Base-by-base conservation (phyloP, 768 basidiomycete genomes). In the Nevesoporus exiguus region DNA sequence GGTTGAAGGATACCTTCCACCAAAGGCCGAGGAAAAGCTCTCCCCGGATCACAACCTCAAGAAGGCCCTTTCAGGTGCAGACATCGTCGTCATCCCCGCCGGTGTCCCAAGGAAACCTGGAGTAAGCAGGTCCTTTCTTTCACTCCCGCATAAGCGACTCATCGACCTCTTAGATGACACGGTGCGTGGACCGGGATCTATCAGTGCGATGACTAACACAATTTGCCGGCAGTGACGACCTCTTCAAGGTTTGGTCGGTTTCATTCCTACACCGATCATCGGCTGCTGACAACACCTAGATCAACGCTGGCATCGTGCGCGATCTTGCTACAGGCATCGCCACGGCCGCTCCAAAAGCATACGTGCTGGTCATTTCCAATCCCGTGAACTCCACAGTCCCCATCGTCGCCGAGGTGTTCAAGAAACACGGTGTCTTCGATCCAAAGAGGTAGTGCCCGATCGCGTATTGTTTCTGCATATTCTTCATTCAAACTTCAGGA, bases 301-400 rank as follows among this genome's bases (percentile, higher is more conserved):
- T 95, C 80, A 99, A 99, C 74, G 97, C 93, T 52, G 93, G 93
- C 44, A 99, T 99, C 70, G 90, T 98, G 54, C 86, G 86, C 63
- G 92, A 93, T 66, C 84, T 99, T 55, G 96, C 95, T 15, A 87
- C 83, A 33, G 94, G 90, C 30, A 90, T 94, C 64, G 95, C 96
- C 15, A 84, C 80, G 15, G 68, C 74, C 46, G 83, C 84, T 40
- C 96, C 96, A 55, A 94, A 93, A 67, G 97, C 97, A 21, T 88
- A 89, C 64, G 83, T 98, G 42, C 83, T 94, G 46, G 94, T 99
- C 61, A 98, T 99, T 73, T 96, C 97, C 63, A 99, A 99, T 79
- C 97, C 97, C 30, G 96, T 99, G 69, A 98, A 99, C 83, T 98
- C 96, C 40, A 98, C 97, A 36, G 96, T 98, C 36, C 97, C 97